These are phyloP conservation scores for Coemansia sp. DNA, from an alignment of 192 early-diverging fungal genomes.

Conservation along the genomic window DNA sequence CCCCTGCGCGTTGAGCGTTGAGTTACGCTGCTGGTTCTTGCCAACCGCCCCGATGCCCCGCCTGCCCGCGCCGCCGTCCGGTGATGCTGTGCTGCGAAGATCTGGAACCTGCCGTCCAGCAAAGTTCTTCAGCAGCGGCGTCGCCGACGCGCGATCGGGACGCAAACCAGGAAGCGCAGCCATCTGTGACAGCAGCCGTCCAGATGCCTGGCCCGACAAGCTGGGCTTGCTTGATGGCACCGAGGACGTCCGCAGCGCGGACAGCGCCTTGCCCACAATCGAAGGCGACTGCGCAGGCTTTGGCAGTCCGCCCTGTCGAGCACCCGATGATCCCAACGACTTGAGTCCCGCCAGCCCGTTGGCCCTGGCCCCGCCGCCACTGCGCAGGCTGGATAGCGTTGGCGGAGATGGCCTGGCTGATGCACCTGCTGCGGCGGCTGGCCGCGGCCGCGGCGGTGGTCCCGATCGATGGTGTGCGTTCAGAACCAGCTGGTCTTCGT, in stretches of 20 bases:
- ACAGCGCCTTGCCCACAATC: constrained; percentile 40
- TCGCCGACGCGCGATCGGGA: background rate
- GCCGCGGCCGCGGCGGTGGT: background rate
- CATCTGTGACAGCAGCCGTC: constrained; percentile 18
- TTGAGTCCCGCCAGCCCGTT: constrained; percentile 4
- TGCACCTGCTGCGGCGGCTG: background rate
- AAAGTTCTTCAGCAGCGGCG: constrained; percentile 25
- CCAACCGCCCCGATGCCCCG: background rate
- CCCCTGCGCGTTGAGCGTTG: background rate
- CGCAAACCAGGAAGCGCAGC: background rate
- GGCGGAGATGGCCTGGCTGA: background rate
- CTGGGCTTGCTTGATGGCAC: background rate
- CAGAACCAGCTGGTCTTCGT: constrained; percentile 15
- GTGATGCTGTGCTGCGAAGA: constrained; percentile 6
- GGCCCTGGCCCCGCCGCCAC: background rate
- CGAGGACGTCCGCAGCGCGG: constrained; percentile 18
- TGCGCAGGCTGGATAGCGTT: constrained; percentile 1
- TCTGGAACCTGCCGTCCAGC: constrained; percentile 26
- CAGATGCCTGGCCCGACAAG: background rate
- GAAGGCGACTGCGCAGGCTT: constrained; percentile 5
- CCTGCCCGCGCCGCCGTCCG: background rate
- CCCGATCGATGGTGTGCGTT: constrained; percentile 31
- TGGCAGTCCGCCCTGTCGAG: background rate
- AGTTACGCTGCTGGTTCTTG: background rate
- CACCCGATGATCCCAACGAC: constrained; percentile 4